Evolutionary conservation across 2,329 filamentous ascomycete species (phyloP), one percentile per base, ranked within the genome.

Genomic region (Colletotrichum sp.): DNA sequence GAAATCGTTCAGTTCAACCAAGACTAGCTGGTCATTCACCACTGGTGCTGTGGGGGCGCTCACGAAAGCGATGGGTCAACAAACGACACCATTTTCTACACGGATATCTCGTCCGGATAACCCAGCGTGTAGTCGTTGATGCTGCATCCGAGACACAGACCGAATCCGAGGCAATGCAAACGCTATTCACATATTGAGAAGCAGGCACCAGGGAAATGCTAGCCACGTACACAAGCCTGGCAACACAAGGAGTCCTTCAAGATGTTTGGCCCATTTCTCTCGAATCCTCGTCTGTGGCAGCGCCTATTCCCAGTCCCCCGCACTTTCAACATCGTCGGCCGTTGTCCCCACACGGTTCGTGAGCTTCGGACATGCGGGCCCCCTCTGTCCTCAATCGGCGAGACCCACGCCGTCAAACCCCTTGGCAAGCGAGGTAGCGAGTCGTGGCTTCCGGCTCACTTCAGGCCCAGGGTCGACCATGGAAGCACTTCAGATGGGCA

Each of bases 401-500:
- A 34, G 52, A 15, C 52, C 70, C 52, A 57, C 52, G 70, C 64
- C n/a, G 60, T 66, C 16, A 15, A 49, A 60, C 32, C 52, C 55
- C 70, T 69, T 52, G 34, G n/a, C 63, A 28, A 28, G 10, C 18
- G 49, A 24, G 8, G 55, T 36, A 28, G 32, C 69, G 72, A 73
- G 64, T 73, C 70, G 73, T 65, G 57, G 28, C 26, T 59, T 28
- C 64, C 34, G 52, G 21, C 52, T 75, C 34, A 62, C 16, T 28
- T n/a, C 39, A 65, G 64, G 73, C 32, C 65, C 52, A 65, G 64
- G 73, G 57, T 69, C 52, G 32, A 57, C 70, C 65, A 60, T 72
- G 63, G 49, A 32, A 49, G 63, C 44, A 28, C 21, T 60, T 72
- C 44, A 44, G 69, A 76, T 65, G 73, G 69, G 16, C 39, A 68